Evolutionary conservation across 768 basidiomycete genomes (phyloP).

Genomic region (Auricularia auricula-judae): DNA sequence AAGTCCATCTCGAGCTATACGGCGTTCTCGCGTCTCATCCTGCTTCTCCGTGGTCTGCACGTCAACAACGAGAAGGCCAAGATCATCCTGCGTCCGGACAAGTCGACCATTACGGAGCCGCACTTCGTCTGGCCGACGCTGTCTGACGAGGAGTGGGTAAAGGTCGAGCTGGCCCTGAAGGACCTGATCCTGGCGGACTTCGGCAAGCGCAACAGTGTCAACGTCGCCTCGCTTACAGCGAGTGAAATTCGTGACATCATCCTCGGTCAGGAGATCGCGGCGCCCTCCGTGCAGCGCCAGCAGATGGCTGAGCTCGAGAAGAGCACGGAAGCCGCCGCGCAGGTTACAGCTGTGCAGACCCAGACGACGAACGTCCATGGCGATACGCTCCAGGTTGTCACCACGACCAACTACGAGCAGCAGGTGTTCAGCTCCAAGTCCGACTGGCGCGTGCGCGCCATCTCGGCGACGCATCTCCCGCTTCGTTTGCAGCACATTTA

Average conservation of each 20-base stretch:
- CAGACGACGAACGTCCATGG: constrained; percentile 97
- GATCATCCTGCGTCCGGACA: constrained; percentile 94
- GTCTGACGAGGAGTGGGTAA: constrained; percentile 94
- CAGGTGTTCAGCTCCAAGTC: constrained; percentile 99
- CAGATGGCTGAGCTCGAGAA: constrained; percentile 99
- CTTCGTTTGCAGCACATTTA: constrained; percentile 97
- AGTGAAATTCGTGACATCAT: constrained; percentile 98
- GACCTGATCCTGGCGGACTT: constrained; percentile 97
- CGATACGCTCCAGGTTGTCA: constrained; percentile 89
- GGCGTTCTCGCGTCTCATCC: constrained; percentile 94
- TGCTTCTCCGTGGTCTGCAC: constrained; percentile 93
- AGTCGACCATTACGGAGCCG: constrained; percentile 91
- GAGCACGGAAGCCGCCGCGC: constrained; percentile 84
- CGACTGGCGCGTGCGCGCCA: constrained; percentile 98
- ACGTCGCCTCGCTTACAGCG: constrained; percentile 92
- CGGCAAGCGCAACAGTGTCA: constrained; percentile 97
- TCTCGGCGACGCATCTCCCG: constrained; percentile 91
- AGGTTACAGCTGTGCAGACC: constrained; percentile 95
- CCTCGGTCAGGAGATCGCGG: constrained; percentile 95
- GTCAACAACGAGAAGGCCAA: constrained; percentile 99
- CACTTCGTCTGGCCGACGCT: constrained; percentile 98
- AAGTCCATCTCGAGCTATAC: constrained; percentile 99
- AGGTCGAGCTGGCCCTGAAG: constrained; percentile 97
- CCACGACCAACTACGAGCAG: constrained; percentile 96
- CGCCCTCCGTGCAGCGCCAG: constrained; percentile 90